A percentile compares a stretch with the other conserved stretches of the same genome.
These are phyloP conservation scores for Suillus spraguei DNA, from an alignment of 768 basidiomycete species.

Conservation along the genomic window DNA sequence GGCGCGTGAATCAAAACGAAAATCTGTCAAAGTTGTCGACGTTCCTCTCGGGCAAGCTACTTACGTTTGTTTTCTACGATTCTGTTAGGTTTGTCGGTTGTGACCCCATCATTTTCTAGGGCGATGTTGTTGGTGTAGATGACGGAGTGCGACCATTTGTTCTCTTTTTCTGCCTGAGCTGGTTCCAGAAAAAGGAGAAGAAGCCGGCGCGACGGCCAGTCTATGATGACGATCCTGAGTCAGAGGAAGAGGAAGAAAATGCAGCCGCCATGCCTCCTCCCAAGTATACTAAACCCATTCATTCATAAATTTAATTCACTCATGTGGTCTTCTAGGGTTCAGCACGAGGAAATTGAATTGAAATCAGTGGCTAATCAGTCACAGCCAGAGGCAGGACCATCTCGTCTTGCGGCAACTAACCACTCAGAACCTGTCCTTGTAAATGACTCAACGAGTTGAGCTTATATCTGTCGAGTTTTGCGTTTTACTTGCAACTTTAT, in stretches of 20 bases:
- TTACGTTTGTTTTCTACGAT: too few relatives aligned
- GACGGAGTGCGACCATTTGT: too few relatives aligned
- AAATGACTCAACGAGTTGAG: neutral
- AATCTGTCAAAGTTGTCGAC: too few relatives aligned
- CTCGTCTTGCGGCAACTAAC: neutral
- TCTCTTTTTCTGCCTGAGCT: neutral
- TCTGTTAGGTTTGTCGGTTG: too few relatives aligned
- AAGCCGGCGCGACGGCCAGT: neutral
- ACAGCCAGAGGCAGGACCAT: too few relatives aligned
- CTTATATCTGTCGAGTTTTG: too few relatives aligned
- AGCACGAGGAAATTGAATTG: too few relatives aligned
- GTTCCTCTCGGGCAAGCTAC: too few relatives aligned
- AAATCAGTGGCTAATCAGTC: too few relatives aligned
- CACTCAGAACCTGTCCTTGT: neutral
- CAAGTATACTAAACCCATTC: neutral
- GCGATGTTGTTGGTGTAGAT: too few relatives aligned
- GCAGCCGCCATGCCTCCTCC: neutral
- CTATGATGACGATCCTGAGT: neutral
- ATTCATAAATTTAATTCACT: neutral
- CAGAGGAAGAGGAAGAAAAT: neutral
- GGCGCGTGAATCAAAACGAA: too few relatives aligned
- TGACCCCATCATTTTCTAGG: too few relatives aligned
- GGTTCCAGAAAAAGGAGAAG: neutral
- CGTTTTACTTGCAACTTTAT: neutral
- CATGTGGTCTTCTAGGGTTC: neutral